phyloP scores from a whole-genome alignment of 2,329 filamentous ascomycete genomes.

The Leptodontidium sp. region DNA sequence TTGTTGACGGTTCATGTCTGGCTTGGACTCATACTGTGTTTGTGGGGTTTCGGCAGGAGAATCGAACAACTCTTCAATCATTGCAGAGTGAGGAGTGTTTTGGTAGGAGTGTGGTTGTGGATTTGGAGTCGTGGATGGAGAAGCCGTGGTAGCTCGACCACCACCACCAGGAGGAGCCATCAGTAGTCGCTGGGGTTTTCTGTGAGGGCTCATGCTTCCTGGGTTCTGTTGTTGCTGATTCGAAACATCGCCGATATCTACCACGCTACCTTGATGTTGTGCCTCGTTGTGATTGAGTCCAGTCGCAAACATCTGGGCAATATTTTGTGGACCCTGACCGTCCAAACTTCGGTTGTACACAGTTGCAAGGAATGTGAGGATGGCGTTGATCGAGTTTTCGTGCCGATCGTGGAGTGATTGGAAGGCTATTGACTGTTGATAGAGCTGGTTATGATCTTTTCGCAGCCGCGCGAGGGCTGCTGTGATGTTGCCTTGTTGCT shows the following conservation, averaged over 20 bases:
- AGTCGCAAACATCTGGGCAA: constrained; percentile 84
- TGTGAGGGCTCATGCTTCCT: constrained; percentile 41
- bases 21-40: constrained; percentile 57
- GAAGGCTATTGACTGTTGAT: constrained; percentile 86
- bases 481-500: constrained; percentile 87
- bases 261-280: constrained; percentile 62
- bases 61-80: constrained; percentile 69
- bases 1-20: constrained; percentile 47
- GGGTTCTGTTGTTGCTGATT: constrained; percentile 38
- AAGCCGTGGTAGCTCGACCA: constrained; percentile 32
- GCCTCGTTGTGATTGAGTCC: constrained; percentile 69
- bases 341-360: constrained; percentile 95
- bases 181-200: constrained; percentile 45
- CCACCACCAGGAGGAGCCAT: constrained; percentile 43
- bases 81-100: constrained; percentile 53
- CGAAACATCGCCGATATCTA: constrained; percentile 66
- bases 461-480: constrained; percentile 82
- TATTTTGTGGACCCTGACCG: constrained; percentile 78
- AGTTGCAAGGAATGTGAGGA: constrained; percentile 94
- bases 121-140: constrained; percentile 44
- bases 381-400: constrained; percentile 98
- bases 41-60: constrained; percentile 57
- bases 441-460: constrained; percentile 86
- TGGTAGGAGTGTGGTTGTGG: constrained; percentile 41
- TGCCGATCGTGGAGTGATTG: constrained; percentile 95